Conservation (phyloP, 2,329 filamentous ascomycete species). For the Amesomyces nigricolor region DNA sequence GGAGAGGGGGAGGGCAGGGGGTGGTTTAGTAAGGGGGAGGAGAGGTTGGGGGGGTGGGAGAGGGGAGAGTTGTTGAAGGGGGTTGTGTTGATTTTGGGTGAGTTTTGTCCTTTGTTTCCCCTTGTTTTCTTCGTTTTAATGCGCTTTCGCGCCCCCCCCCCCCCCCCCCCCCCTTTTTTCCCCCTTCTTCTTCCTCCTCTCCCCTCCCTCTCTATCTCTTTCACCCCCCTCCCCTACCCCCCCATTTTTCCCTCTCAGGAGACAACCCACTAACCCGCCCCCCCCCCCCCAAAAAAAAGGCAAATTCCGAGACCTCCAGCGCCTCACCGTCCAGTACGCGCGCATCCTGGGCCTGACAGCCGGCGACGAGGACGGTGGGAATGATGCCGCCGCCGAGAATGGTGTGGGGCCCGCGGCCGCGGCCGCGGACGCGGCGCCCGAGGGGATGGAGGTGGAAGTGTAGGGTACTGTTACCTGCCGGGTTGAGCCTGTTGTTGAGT, state of each 20-base stretch:
- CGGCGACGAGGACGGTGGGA: conserved; percentile 39
- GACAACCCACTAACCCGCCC: neutral
- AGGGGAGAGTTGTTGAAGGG: conserved; percentile 81
- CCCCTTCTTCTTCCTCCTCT: too few relatives aligned
- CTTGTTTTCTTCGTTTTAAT: too few relatives aligned
- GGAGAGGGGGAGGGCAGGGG: conserved; percentile 39
- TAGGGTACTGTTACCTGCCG: neutral
- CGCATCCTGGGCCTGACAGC: conserved; percentile 63
- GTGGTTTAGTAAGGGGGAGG: conserved; percentile 58
- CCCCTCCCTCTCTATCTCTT: neutral
- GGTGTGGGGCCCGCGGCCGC: too few relatives aligned
- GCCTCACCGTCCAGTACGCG: conserved; percentile 92
- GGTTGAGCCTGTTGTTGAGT: too few relatives aligned
- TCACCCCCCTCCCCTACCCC: neutral
- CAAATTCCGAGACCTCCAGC: conserved; percentile 91
- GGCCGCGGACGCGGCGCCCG: conserved; percentile 27
- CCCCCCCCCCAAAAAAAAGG: too few relatives aligned
- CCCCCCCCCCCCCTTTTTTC: too few relatives aligned
- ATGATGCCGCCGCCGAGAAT: conserved; percentile 28
- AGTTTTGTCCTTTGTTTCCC: conserved; percentile 31
- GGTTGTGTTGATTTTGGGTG: conserved; percentile 88
- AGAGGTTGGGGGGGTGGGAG: conserved; percentile 85
- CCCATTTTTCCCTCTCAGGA: neutral
- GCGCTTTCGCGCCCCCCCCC: too few relatives aligned
- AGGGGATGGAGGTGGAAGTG: conserved; percentile 25